Evolutionary conservation across 768 basidiomycete genomes (phyloP).

Genomic region (Lactifluus subvellereus): DNA sequence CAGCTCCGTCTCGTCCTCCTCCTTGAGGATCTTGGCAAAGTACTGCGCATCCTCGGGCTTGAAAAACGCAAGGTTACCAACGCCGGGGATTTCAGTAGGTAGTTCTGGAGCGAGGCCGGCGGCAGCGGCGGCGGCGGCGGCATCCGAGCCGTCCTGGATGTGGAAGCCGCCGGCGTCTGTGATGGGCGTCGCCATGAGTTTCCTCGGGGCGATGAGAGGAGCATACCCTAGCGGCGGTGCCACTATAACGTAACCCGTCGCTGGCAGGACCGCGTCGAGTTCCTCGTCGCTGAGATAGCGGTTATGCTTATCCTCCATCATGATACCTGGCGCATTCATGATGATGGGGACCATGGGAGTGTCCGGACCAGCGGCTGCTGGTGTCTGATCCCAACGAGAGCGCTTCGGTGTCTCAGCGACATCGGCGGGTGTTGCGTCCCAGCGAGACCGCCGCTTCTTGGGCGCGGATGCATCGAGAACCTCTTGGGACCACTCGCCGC

Average conservation of each 20-base stretch:
- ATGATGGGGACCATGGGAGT: constrained; percentile 73
- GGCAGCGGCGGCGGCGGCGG: constrained; percentile 80
- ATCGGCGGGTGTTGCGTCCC: constrained; percentile 91
- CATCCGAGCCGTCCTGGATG: constrained; percentile 92
- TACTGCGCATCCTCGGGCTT: constrained; percentile 98
- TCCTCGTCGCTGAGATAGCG: constrained; percentile 96
- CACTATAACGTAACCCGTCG: constrained; percentile 83
- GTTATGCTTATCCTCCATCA: constrained; percentile 94
- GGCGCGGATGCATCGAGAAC: constrained; percentile 67
- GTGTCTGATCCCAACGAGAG: constrained; percentile 97
- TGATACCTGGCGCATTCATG: constrained; percentile 77
- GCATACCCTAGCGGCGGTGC: constrained; percentile 93
- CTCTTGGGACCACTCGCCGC: constrained; percentile 70
- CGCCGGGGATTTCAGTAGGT: constrained; percentile 96
- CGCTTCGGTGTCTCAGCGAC: constrained; percentile 73
- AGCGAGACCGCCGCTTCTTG: constrained; percentile 90
- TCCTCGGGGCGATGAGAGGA: constrained; percentile 56
- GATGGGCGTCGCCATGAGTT: constrained; percentile 44
- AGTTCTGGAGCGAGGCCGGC: constrained; percentile 90
- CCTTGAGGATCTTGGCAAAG: constrained; percentile 91
- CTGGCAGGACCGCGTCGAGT: constrained; percentile 83
- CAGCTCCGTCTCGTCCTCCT: constrained; percentile 91
- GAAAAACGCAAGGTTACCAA: constrained; percentile 96
- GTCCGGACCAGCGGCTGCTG: constrained; percentile 52
- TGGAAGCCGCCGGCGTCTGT: constrained; percentile 82